Percentiles rank a stretch among this genome's conserved stretches.
These are phyloP conservation scores for Prunus armeniaca DNA, from an alignment of 306 rosid species.

Conservation along the genomic window DNA sequence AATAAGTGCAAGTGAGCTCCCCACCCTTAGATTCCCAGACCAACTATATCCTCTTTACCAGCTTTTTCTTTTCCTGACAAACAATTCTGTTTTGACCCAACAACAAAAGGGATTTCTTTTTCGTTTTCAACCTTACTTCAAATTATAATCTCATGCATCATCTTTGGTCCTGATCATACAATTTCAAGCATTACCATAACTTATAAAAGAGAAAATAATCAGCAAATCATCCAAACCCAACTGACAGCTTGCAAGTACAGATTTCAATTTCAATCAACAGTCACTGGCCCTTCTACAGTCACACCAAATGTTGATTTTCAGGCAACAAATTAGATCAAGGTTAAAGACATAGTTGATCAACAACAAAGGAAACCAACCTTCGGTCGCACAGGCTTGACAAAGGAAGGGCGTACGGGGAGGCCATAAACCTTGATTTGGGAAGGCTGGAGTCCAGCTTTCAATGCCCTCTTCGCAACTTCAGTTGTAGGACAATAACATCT, in stretches of 20 bases:
- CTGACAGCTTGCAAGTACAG: neutral
- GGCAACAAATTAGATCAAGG: constrained; percentile 7
- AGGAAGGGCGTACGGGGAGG: constrained; percentile 86
- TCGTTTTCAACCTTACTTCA: neutral
- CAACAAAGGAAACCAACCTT: constrained; percentile 53
- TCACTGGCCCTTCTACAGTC: neutral
- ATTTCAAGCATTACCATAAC: neutral
- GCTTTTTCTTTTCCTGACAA: neutral
- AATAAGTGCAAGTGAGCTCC: constrained; percentile 2
- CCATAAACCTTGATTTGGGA: constrained; percentile 85
- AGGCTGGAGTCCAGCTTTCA: constrained; percentile 86
- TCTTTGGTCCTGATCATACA: neutral
- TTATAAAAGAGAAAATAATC: neutral
- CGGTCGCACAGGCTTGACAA: constrained; percentile 77
- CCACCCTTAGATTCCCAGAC: neutral
- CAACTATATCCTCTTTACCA: neutral
- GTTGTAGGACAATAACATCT: constrained; percentile 96
- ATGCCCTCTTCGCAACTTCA: constrained; percentile 81
- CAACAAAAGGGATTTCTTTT: neutral
- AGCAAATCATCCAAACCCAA: neutral
- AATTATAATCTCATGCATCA: neutral
- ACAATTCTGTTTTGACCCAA: neutral
- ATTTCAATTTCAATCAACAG: neutral
- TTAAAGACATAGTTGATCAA: neutral
- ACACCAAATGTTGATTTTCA: neutral